These are phyloP conservation scores for Colletotrichum orchidophilum DNA, from an alignment of 2,329 filamentous ascomycete genomes.

Conservation along the genomic window DNA sequence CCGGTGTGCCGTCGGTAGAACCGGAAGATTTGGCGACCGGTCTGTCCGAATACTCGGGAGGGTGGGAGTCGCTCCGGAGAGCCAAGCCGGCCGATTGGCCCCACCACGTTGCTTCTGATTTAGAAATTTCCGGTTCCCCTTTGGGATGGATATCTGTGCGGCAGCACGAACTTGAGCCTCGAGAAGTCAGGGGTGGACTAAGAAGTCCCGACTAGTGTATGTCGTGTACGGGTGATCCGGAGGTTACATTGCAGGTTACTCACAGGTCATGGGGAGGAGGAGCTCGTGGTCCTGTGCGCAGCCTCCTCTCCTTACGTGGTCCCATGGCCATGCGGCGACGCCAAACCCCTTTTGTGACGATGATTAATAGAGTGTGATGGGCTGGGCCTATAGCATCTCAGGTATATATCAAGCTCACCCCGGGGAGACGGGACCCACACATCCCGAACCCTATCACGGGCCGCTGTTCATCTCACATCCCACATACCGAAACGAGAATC, in stretches of 20 bases:
- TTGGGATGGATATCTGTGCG: background rate
- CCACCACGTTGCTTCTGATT: background rate
- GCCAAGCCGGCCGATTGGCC: background rate
- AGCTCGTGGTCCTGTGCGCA: conserved; percentile 3
- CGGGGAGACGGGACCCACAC: background rate
- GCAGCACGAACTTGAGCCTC: background rate
- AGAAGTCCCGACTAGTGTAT: too few relatives aligned
- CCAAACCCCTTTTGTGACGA: background rate
- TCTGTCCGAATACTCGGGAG: conserved; percentile 1
- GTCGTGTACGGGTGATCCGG: too few relatives aligned
- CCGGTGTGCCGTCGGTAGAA: background rate
- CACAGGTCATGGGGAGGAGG: too few relatives aligned
- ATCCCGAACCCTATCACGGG: background rate
- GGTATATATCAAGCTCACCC: conserved; percentile 6
- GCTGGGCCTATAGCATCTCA: background rate
- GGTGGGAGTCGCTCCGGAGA: conserved; percentile 1
- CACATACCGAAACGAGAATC: conserved; percentile 19
- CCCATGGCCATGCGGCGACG: background rate
- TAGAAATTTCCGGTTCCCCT: conserved; percentile 11
- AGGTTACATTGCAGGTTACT: background rate
- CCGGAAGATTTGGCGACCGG: conserved; percentile 1
- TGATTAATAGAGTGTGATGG: background rate
- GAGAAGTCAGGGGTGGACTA: background rate
- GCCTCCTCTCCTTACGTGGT: conserved; percentile 15
- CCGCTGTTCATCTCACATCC: conserved; percentile 22